Evolutionary conservation across 176 grass and related monocot genomes (phyloP), one percentile per base, ranked within the genome.

Genomic region (Bolboschoenus planiculmis): DNA sequence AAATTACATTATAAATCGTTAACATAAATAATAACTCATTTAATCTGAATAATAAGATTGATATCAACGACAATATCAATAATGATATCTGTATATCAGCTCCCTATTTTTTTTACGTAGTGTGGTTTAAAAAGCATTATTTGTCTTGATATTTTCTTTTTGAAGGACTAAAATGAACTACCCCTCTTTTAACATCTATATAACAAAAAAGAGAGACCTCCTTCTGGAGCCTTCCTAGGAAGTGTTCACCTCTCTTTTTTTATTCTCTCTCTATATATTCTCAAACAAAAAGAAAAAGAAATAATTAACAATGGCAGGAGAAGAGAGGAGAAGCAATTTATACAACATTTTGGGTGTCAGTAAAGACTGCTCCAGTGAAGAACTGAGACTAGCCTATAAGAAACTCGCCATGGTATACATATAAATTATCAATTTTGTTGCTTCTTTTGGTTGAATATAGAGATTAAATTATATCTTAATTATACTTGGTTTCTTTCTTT

Each of bases 331-430:
- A 27, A 53, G 11, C 26, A 79, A 97, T 87, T 88, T 97, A 11
- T 97, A 97, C 91, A 85, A 61, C 65, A 87, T 93, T 47, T 88
- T 97, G 65, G 94, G 94, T 55, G 88, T 97, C 30, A 88, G 29
- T 2, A 90, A 85, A 85, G 87, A 97, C 75, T 97, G 94, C 89
- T 88, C 94, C 78, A 83, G 85, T 65, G 89, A 84, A 62, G 91
- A 93, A 48, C 86, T 97, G 65, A 83, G 56, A 84, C 24, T 85
- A 59, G 89, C 94, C 3, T 97, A 97, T 86, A 92, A 85, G 48
- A 88, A 50, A 83, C 89, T 97, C 78, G 91, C 94, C 74, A 88
- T 97, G 94, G 91, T 97, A 71, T 30, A 62, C 8, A n/a, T 5
- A 8, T 8, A 5, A 7, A 36, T 16, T 39, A 16, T 18, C 5